phyloP scores from a whole-genome alignment of 768 basidiomycete genomes.

The Boletales sp. region DNA sequence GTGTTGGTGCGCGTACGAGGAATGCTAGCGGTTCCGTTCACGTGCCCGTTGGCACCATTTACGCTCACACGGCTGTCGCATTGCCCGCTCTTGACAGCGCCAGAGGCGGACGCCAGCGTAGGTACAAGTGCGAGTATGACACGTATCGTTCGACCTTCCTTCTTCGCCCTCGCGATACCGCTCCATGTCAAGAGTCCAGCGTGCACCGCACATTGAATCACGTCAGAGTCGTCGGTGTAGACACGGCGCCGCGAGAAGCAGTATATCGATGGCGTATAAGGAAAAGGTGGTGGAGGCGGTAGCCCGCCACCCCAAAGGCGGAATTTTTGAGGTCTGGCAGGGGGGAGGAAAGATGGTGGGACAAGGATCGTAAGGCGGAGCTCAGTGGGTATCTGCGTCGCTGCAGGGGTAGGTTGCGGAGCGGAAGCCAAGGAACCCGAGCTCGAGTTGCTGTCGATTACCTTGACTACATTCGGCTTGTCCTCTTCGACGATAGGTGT shows the following conservation, averaged over 20 bases:
- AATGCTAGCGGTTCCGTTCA: constrained; percentile 27
- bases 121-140: constrained; percentile 41
- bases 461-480: constrained; percentile 17
- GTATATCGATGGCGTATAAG: constrained; percentile 20
- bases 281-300: constrained; percentile 38
- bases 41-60: constrained; percentile 26
- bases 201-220: constrained; percentile 67
- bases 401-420: constrained; percentile 7
- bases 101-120: constrained; percentile 41
- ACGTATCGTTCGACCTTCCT: constrained; percentile 37
- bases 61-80: constrained; percentile 16
- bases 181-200: constrained; percentile 51
- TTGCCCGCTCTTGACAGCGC: constrained; percentile 33
- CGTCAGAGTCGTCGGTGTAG: constrained; percentile 77
- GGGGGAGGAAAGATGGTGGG: constrained; percentile 56
- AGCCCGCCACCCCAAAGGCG: constrained; percentile 72
- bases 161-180: constrained; percentile 35
- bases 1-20: constrained; percentile 30
- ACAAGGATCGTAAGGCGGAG: constrained; percentile 51
- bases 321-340: constrained; percentile 48
- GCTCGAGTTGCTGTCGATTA: constrained; percentile 21
- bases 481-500: constrained; percentile 24
- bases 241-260: constrained; percentile 45
- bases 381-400: constrained; percentile 24
- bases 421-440: constrained; percentile 26